Conservation (phyloP, 768 basidiomycete species). For the Amanita molliuscula region DNA sequence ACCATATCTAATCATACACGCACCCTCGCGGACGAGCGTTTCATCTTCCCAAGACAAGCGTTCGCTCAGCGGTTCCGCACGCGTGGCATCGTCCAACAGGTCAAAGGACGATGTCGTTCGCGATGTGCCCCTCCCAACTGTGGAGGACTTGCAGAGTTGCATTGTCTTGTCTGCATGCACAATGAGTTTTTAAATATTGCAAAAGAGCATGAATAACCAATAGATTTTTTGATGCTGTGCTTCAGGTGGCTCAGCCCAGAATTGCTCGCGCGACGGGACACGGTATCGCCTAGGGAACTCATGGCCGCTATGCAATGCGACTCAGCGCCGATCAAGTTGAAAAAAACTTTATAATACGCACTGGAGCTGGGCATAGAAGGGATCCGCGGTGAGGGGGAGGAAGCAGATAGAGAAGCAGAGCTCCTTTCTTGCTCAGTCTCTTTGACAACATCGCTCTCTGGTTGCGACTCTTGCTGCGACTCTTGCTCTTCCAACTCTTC, state of each 20-base stretch:
- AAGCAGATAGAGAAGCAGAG: neutral
- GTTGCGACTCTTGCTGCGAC: conserved; percentile 16
- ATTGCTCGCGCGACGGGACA: conserved; percentile 4
- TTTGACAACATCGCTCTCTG: conserved; percentile 2
- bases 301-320: conserved; percentile 9
- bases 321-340: conserved; percentile 1
- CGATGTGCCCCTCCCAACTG: conserved; percentile 33
- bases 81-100: conserved; percentile 14
- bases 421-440: conserved; percentile 10
- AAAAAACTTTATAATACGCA: conserved; percentile 8
- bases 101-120: conserved; percentile 32
- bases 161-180: conserved; percentile 48
- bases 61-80: conserved; percentile 10
- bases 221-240: conserved; percentile 64
- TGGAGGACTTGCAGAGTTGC: conserved; percentile 57
- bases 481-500: conserved; percentile 29
- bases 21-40: conserved; percentile 32
- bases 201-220: conserved; percentile 36
- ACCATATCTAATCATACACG: conserved; percentile 4
- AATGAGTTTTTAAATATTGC: neutral
- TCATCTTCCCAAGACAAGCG: conserved; percentile 44
- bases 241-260: conserved; percentile 18
- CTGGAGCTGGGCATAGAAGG: conserved; percentile 22
- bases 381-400: conserved; percentile 10
- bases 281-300: conserved; percentile 15